Evolutionary conservation across 345 rosid species (phyloP), one percentile per base, ranked within the genome.

Genomic region (Crucihimalaya himalaica): DNA sequence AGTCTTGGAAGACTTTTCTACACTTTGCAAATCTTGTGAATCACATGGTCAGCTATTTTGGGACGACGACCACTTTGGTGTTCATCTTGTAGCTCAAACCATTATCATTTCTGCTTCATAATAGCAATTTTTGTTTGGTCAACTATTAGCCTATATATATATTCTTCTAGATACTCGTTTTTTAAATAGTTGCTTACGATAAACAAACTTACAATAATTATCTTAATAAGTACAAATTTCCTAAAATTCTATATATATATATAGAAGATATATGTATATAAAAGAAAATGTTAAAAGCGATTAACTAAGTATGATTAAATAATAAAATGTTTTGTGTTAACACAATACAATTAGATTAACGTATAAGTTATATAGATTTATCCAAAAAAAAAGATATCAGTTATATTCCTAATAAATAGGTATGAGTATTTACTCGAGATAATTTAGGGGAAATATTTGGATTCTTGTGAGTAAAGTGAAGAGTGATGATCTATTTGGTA

Each of bases 1-100:
- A 37, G 37, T 50, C 8, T 50, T 61, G 50, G 34, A 47, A 42
- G 57, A 58, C 48, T 70, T 70, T 70, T 70, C 57, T 15, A 34
- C 18, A 47, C 39, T 25, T 18, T 25, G 39, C 39, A 40, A 46
- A 71, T 25, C 74, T 47, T 70, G 45, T 48, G 3, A 54, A 59
- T 59, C 39, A 48, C 29, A 61, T 50, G 11, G 67, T 71, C 60
- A 5, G 67, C 50, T 35, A 34, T 23, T 13, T 70, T 71, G 75
- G 40, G 40, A n/a, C n/a, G 28, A 54, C 10, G 75, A 60, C 68
- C 29, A 34, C 27, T 23, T 57, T 47, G 9, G 40, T 62, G 31
- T 37, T 71, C 40, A 37, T 60, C 40, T 35, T 57, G 27, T 28
- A 15, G 60, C 31, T 57, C 27, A 70, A 47, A 28, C 48, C 35